Evolutionary conservation across 2,329 filamentous ascomycete species (phyloP), one percentile per base, ranked within the genome.

Genomic region (Mycogone perniciosa): DNA sequence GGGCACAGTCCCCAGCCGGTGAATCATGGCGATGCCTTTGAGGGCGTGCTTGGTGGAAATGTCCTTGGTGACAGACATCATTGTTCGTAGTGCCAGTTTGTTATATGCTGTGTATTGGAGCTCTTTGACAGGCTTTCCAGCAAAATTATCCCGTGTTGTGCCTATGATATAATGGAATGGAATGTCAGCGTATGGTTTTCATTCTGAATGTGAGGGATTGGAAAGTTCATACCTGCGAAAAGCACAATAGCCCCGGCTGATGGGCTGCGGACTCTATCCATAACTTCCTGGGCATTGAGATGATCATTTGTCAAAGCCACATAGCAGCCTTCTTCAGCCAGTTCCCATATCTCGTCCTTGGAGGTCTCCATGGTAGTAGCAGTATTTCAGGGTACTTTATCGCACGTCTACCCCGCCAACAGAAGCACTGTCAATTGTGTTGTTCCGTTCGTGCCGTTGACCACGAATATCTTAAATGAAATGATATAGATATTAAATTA

Each of bases 1-100:
- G 3, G 89, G 88, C 11, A 96, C 92, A 20, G 81, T 77, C 0
- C 93, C 93, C 4, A 97, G 76, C 4, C 92, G 81, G 70, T 97
- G 93, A 10, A 87, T 76, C 67, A 97, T 87, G 45, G 86, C 83
- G 52, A 97, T 82, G 6, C 82, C 86, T 35, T 80, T 79, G 13
- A 96, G 77, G 1, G 67, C 70, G 65, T 95, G 83, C 57, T 81
- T 82, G 8, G 68, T 62, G 11, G 70, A 67, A 4, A 91, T 69
- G 4, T 73, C 67, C 5, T 73, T 69, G 38, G 82, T 81, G 59
- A 93, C 89, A 20, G 67, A 62, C 41, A 82, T 71, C 71, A 93
- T 83, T 1, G 85, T 85, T 35, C 77, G 74, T 6, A 92, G 75
- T 11, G 88, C 88, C 8, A 85, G 77, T 2, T 84, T 80, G 9